phyloP scores from a whole-genome alignment of 2,329 filamentous ascomycete genomes.

The Fusarium equiseti region DNA sequence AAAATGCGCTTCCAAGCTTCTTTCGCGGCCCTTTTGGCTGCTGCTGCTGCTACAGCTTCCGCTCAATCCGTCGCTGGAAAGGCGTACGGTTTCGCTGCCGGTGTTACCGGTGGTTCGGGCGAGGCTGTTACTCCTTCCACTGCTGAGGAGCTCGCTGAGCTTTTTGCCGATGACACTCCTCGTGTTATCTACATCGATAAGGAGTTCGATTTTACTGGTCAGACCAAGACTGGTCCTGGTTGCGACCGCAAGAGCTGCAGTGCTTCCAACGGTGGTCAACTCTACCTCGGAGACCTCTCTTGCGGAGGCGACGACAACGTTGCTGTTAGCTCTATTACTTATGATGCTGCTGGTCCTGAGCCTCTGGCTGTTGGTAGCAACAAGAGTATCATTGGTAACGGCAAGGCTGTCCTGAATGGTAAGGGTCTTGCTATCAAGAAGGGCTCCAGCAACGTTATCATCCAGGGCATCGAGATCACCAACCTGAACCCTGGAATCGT shows the following conservation, averaged over 20 bases:
- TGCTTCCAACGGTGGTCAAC: constrained; percentile 45
- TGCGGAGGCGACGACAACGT: constrained; percentile 44
- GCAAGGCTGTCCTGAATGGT: constrained; percentile 49
- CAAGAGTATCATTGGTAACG: constrained; percentile 47
- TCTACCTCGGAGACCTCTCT: constrained; percentile 48
- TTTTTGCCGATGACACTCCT: constrained; percentile 46
- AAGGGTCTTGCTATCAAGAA: constrained; percentile 59
- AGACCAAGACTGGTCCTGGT: constrained; percentile 39
- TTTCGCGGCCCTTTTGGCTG: neutral
- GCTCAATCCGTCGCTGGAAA: constrained; percentile 48
- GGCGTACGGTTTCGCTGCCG: constrained; percentile 49
- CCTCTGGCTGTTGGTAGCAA: constrained; percentile 46
- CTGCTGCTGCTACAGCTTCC: constrained; percentile 28
- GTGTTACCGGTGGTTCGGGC: constrained; percentile 64
- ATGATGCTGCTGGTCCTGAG: constrained; percentile 44
- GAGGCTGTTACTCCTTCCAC: constrained; percentile 57
- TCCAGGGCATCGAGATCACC: constrained; percentile 63
- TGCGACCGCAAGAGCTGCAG: constrained; percentile 50
- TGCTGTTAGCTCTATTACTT: constrained; percentile 45
- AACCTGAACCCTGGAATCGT: constrained; percentile 55
- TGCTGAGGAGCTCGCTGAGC: constrained; percentile 57
- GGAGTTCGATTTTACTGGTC: constrained; percentile 47
- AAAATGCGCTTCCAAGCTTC: constrained; percentile 7
- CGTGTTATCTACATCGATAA: constrained; percentile 45
- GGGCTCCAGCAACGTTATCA: constrained; percentile 62